Percentiles rank a stretch among this genome's conserved stretches.
phyloP scores from a whole-genome alignment of 2,329 filamentous ascomycete genomes.

The Fusarium sp. region DNA sequence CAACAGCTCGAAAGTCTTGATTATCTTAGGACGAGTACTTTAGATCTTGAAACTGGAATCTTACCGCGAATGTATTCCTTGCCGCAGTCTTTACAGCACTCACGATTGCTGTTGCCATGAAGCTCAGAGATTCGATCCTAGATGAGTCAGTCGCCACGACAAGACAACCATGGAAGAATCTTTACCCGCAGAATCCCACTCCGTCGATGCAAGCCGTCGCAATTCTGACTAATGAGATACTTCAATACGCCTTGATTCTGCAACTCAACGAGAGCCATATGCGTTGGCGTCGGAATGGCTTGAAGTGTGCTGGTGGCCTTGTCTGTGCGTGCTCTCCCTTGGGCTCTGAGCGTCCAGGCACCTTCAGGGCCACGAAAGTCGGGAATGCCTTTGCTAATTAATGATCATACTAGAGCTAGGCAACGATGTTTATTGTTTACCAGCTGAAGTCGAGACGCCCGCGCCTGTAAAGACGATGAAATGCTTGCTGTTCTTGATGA shows the following conservation, averaged over 20 bases:
- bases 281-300: slow-evolving; percentile 61
- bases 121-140: slow-evolving; percentile 63
- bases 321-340: slow-evolving; percentile 55
- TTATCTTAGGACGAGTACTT: not conserved
- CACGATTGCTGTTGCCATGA: slow-evolving; percentile 64
- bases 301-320: slow-evolving; percentile 58
- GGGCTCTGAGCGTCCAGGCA: slow-evolving; percentile 62
- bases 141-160: not conserved
- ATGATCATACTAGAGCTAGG: fast-evolving
- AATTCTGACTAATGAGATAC: slow-evolving; percentile 60
- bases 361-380: slow-evolving; percentile 65
- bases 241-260: slow-evolving; percentile 60
- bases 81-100: slow-evolving; percentile 61
- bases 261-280: slow-evolving; percentile 64
- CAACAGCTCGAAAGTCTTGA: slow-evolving; percentile 62
- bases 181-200: slow-evolving; percentile 63
- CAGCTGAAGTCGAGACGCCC: slow-evolving; percentile 63
- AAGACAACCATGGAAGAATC: fast-evolving
- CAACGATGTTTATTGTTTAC: slow-evolving; percentile 35
- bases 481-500: slow-evolving; percentile 61
- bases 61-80: slow-evolving; percentile 64
- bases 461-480: slow-evolving; percentile 65
- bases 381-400: slow-evolving; percentile 56
- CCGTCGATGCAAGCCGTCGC: slow-evolving; percentile 60
- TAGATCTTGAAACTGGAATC: fast-evolving